Evolutionary conservation across 2,329 filamentous ascomycete genomes (phyloP), one percentile per base, ranked within the genome.

Genomic region (Sporothrix schenckii): DNA sequence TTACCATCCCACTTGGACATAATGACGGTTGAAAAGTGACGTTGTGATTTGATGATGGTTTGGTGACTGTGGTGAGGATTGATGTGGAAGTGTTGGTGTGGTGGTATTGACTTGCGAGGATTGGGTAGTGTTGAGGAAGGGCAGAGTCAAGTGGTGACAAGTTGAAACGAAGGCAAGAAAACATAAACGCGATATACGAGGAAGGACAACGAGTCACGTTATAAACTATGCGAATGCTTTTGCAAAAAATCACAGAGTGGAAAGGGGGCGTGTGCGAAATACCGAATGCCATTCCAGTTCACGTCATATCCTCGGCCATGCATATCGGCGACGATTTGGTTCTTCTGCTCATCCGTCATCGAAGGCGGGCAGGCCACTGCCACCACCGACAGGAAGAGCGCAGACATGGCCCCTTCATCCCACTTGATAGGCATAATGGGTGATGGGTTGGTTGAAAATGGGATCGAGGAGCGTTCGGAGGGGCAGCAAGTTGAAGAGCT

Each of bases 211-310:
- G 39, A 61, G 52, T 41, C 34, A 30, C 63, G 44, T 39, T 24
- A 49, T 56, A 65, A 47, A 50, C 21, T 16, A 56, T 6, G 53
- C 14, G 16, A n/a, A 24, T 10, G 27, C 4, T 34, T 10, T 10
- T 7, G 7, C 27, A 56, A 21, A 30, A 52, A 52, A 21, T 30
- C 11, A 27, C 6, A 39, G 41, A 27, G 50, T 16, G 49, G 47
- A 41, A 30, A 58, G 2, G 19, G 53, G n/a, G 7, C 61, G 16
- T 49, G n/a, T 3, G 49, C 44, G 44, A 10, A 27, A 54, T 80
- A 80, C 79, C 79, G 76, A 6, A 81, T 78, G 24, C 73, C 78
- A 54, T 80, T 80, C 79, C 79, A 80, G 39, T 70, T 72, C n/a
- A 76, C 73, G 14, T 76, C 72, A 53, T 76, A 73, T 13, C 77